A percentile compares a stretch with the other conserved stretches of the same genome.
Evolutionary conservation across 2,329 filamentous ascomycete species (phyloP).

Genomic region (Aureobasidium vineae): DNA sequence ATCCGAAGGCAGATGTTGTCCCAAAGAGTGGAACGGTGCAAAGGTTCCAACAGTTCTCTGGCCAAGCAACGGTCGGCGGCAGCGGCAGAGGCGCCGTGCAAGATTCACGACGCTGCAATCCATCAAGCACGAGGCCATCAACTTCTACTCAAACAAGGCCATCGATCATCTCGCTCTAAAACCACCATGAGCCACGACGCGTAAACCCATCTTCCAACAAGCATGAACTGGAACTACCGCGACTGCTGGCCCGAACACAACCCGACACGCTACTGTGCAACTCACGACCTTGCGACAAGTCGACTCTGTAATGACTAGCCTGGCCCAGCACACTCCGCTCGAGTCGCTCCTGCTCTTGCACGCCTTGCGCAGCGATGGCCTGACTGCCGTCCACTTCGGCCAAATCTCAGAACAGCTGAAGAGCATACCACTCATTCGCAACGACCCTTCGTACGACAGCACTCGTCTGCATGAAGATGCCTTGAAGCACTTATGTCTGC

Average conservation of each 20-base stretch:
- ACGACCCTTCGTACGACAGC: constrained; percentile 69
- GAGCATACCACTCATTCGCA: constrained; percentile 69
- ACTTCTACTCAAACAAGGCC: not conserved
- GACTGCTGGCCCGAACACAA: constrained; percentile 1
- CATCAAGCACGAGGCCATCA: constrained; percentile 2
- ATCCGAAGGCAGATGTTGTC: not conserved
- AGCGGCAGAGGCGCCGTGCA: constrained; percentile 9
- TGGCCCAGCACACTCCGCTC: constrained; percentile 68
- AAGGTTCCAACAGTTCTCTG: not conserved
- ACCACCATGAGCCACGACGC: constrained; percentile 6
- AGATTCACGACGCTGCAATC: not conserved
- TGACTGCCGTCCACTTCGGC: constrained; percentile 63
- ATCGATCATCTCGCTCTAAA: not conserved
- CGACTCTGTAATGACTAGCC: constrained; percentile 55
- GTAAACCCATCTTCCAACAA: not conserved
- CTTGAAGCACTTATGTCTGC: constrained; percentile 74
- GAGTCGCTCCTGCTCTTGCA: constrained; percentile 86
- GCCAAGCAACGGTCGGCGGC: constrained; percentile 17
- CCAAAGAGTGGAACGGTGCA: not conserved
- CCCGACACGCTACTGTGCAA: not conserved
- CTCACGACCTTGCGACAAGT: constrained; percentile 4
- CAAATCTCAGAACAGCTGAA: constrained; percentile 72
- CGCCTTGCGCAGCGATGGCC: constrained; percentile 67
- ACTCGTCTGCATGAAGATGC: constrained; percentile 72
- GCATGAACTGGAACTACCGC: not conserved